Conservation (phyloP, 208 protist genomes). For the Leishmania tarentolae region DNA sequence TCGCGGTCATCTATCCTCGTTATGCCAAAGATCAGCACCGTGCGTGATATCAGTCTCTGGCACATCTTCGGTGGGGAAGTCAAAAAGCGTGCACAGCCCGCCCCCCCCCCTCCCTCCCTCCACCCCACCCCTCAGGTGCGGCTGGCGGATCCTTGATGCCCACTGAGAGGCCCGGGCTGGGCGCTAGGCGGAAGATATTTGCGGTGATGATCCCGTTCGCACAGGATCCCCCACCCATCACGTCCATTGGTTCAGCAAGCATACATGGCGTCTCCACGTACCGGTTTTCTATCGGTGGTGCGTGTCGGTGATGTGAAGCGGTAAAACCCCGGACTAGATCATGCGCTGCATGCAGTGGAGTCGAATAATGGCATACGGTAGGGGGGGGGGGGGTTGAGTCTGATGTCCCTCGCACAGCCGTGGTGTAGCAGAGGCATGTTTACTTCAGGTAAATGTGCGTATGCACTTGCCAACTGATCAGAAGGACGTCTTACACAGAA, state of each 20-base stretch:
- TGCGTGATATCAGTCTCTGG: not conserved
- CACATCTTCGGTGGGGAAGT: not conserved
- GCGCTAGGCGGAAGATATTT: not conserved
- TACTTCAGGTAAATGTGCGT: not conserved
- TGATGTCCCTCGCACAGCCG: no score
- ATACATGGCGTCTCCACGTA: not conserved
- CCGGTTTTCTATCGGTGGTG: no score
- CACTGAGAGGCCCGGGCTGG: not conserved
- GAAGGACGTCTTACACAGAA: not conserved
- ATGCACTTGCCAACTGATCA: not conserved
- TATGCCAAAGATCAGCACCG: not conserved
- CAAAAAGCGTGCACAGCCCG: not conserved
- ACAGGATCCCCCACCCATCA: no score
- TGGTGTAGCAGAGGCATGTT: no score
- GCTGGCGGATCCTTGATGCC: not conserved
- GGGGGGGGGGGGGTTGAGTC: no score
- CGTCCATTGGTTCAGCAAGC: no score
- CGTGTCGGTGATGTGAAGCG: no score
- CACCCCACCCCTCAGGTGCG: not conserved
- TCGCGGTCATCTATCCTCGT: not conserved
- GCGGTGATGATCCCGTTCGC: not conserved
- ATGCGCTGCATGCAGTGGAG: no score
- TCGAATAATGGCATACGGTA: no score
- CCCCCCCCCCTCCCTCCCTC: no score
- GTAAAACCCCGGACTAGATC: no score